Conservation (phyloP, 2,329 filamentous ascomycete genomes). For the Cercospora sp. region DNA sequence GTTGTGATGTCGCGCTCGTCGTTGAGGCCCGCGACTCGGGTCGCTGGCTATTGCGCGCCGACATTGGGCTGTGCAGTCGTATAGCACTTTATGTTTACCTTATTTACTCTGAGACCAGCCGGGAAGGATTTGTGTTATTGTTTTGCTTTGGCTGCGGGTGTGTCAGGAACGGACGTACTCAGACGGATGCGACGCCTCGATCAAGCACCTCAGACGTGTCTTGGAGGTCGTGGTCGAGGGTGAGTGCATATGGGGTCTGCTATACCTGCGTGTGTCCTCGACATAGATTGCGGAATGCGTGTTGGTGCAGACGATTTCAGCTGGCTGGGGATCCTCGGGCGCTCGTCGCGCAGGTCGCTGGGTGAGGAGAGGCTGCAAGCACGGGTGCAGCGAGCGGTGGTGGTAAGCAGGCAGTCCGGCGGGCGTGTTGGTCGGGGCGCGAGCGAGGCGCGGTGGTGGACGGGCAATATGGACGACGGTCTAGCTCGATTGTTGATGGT, state of each 20-base stretch:
- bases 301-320: constrained; percentile 7
- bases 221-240: neutral
- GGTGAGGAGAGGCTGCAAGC: constrained; percentile 1
- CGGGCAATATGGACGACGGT: neutral
- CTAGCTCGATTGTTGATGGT: constrained; percentile 5
- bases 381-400: neutral
- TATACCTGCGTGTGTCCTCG: constrained; percentile 3
- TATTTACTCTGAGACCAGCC: constrained; percentile 7
- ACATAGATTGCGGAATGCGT: constrained; percentile 16
- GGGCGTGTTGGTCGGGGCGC: neutral
- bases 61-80: constrained; percentile 30
- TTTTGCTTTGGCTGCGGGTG: constrained; percentile 14
- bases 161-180: constrained; percentile 4
- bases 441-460: neutral
- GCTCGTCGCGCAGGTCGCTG: constrained; percentile 12
- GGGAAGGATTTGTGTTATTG: constrained; percentile 20
- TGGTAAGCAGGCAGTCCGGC: neutral
- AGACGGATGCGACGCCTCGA: neutral
- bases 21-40: constrained; percentile 39
- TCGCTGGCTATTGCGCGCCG: constrained; percentile 33
- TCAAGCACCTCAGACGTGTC: neutral
- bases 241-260: neutral
- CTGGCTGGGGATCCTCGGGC: neutral
- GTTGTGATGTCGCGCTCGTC: constrained; percentile 37
- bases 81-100: constrained; percentile 12